Base-by-base conservation (phyloP, 179 eudicot genomes). In the Gypsophila paniculata region DNA sequence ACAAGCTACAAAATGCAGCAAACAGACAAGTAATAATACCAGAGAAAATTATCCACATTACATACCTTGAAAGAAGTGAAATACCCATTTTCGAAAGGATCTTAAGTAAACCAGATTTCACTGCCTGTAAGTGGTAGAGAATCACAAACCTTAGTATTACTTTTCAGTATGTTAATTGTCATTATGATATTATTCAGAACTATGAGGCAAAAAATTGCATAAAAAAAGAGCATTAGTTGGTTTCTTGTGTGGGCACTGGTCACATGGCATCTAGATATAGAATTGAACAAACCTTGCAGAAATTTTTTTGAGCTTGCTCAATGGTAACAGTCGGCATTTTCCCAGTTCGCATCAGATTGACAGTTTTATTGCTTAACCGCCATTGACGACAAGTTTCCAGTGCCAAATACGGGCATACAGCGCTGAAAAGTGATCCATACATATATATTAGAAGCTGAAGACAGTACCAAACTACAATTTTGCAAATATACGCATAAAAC, bases 21-120 rank as follows among this genome's bases (percentile, higher is more conserved):
- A 69, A 58, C 8, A 4, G 26, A 8, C 60, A 51, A 8, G 21
- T 18, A n/a, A 63, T 69, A 55, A 51, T 9, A 17, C 72, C 18
- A 8, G 44, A 17, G 6, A 18, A 67, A 42, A 53, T 53, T n/a
- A 29, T 54, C 44, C 59, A 63, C 57, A 62, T 57, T 70, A 57
- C 74, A 79, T 85, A 92, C 99, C 99, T 95, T 13, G 99, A 95
- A 68, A 95, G 97, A 82, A 95, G 81, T 48, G 96, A 95, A 79
- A 95, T 95, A 36, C 99, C 99, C 99, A 95, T 95, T 80, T 95
- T 95, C 15, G 99, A 95, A 71, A 95, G 95, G 80, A 95, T 95
- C 79, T 95, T 95, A 55, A 85, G 79, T 62, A 95, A 85, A 65
- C 99, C 99, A 80, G 97, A 78, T 69, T 78, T 88, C 58, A 95